Evolutionary conservation across 2,329 filamentous ascomycete species (phyloP), one percentile per base, ranked within the genome.

Genomic region (Ascochyta viciae-villosae): DNA sequence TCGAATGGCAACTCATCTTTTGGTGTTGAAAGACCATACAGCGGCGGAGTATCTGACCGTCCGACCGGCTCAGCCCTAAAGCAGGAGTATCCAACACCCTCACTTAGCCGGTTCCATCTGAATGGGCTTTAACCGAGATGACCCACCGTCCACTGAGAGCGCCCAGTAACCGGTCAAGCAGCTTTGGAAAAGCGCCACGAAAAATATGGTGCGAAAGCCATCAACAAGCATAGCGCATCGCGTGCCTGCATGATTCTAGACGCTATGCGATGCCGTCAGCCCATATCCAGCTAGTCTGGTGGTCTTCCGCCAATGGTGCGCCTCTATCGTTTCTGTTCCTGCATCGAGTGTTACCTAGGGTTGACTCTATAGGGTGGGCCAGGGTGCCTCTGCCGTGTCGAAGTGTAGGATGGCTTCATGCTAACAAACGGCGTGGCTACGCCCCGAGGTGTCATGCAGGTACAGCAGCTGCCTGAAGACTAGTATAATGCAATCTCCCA

Each of bases 401-500:
- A 47, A 29, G 46, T 57, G 60, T 47, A 60, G 42, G 46, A 65
- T 63, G 64, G 61, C 58, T 65, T 66, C 59, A 67, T 68, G 60
- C 64, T 61, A 57, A 47, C 52, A 61, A 50, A 62, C 61, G 58
- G 60, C 61, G 54, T 57, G 54, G 58, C 26, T 49, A 63, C 31
- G 62, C 59, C 61, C 64, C 47, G 38, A 38, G 43, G 50, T 50
- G 53, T 57, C 56, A 67, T 71, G 67, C 67, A 71, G 68, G 65
- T 60, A 68, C 67, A 37, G 45, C 44, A 40, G 47, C 55, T 64
- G 53, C 54, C 59, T 61, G 55, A 51, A 57, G 57, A 26, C 58
- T 67, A 64, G 64, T 59, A 60, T 56, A 58, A 51, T 44, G 60
- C 52, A 68, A 69, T 72, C 61, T 70, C 68, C 71, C 63, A 55